These are phyloP conservation scores for Scutellaria barbata DNA, from an alignment of 257 asterid genomes.

Conservation along the genomic window DNA sequence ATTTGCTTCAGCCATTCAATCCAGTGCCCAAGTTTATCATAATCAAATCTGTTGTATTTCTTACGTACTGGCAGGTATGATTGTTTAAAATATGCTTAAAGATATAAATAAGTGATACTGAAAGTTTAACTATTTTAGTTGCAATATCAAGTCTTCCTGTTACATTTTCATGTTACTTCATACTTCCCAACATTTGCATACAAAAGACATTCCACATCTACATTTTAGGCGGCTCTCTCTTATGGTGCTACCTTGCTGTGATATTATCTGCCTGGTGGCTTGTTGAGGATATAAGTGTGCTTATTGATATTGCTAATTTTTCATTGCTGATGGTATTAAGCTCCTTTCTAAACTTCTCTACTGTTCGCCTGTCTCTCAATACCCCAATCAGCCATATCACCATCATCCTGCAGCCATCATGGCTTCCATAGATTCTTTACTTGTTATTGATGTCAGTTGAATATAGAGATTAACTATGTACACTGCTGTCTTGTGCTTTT, in stretches of 20 bases:
- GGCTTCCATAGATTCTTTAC: not conserved
- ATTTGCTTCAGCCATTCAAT: constrained; percentile 94
- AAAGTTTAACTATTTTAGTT: constrained; percentile 2
- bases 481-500: constrained; percentile 1
- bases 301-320: not conserved
- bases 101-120: not conserved
- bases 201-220: not conserved
- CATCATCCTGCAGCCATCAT: not conserved
- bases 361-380: not conserved
- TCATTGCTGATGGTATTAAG: constrained; percentile 1
- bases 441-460: not conserved
- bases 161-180: constrained; percentile 2
- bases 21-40: constrained; percentile 98
- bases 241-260: not conserved
- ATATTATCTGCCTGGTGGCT: constrained; percentile 20
- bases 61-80: constrained; percentile 95
- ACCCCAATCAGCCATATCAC: not conserved
- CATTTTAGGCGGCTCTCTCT: too few species aligned
- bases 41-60: constrained; percentile 93
- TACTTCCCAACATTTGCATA: not conserved
- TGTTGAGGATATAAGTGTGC: not conserved
- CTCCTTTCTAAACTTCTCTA: not conserved
- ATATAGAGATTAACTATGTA: not conserved
- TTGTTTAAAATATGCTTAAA: constrained; percentile 7
- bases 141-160: constrained; percentile 27